Evolutionary conservation across 2,329 filamentous ascomycete species (phyloP), one percentile per base, ranked within the genome.

Genomic region (Pseudomassariella vexata): DNA sequence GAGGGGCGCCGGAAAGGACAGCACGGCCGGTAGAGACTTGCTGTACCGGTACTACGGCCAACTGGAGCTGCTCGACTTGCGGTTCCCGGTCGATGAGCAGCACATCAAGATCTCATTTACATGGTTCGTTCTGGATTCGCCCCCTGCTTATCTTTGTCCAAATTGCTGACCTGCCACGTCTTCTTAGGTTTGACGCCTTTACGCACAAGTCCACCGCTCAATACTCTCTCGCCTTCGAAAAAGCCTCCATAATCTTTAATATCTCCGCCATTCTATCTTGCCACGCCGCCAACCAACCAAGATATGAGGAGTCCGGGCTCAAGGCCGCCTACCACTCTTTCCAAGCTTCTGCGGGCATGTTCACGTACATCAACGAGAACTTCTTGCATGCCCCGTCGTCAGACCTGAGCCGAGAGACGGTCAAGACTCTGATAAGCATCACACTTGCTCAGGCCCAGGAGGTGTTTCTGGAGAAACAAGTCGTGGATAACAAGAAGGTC

Each of bases 311-410:
- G 53, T 75, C 84, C 5, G 90, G 90, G 20, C 75, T 96, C 55
- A 98, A 98, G 65, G 90, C 88, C 10, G 87, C 92, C 12, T 98
- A 96, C 56, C 90, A 98, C 60, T 95, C 89, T 14, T 96, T 96
- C 65, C 92, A 98, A 60, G 92, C 92, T 24, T 89, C 90, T 6
- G 92, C 92, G 8, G 92, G 92, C 65, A 98, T 98, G 92, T 98
- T 96, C 60, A 96, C 90, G 32, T 98, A 98, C 53, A 98, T 98
- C 66, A 98, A 98, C 61, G 92, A 98, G 63, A 98, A 98, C 64
- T 98, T 98, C 56, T 68, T 98, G 21, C 92, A 98, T 52, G 92
- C 92, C 2, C 92, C 94, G 1, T 95, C 89, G 7, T 89, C 86
- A n/a, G 92, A 98, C 53, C 64, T 98, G 28, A 96, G 89, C 56